Conservation (phyloP, 2,329 filamentous ascomycete genomes). For the Talaromyces piceae region DNA sequence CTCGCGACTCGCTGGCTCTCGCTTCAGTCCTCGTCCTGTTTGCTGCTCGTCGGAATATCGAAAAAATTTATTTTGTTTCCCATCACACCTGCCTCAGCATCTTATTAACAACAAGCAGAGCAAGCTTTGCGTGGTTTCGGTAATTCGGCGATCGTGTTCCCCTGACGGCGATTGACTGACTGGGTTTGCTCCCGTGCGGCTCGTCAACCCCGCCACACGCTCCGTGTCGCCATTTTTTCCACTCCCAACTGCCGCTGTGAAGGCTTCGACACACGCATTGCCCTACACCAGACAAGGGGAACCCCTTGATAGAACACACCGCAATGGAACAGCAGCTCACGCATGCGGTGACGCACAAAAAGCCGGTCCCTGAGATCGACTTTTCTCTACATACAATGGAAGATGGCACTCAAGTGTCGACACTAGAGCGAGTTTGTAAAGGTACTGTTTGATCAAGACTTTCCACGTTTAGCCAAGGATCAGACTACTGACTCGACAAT, state of each 20-base stretch:
- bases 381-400: conserved; percentile 99
- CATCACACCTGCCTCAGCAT: neutral
- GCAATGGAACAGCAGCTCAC: conserved; percentile 47
- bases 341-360: conserved; percentile 89
- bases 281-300: neutral
- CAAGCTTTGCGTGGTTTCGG: neutral
- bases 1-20: neutral
- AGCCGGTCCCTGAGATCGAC: conserved; percentile 93
- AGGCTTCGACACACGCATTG: neutral
- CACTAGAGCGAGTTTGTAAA: conserved; percentile 94
- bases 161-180: neutral
- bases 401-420: conserved; percentile 91
- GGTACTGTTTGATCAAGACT: too few species aligned
- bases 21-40: neutral
- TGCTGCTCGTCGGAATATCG: neutral
- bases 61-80: neutral
- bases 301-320: neutral
- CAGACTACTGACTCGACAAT: too few species aligned
- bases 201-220: neutral
- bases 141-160: neutral
- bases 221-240: neutral
- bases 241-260: neutral
- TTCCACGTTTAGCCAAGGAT: too few species aligned
- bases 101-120: neutral
- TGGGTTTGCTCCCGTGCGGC: neutral